These are phyloP conservation scores for Clarireedia paspali DNA, from an alignment of 2,329 filamentous ascomycete species.

Conservation along the genomic window DNA sequence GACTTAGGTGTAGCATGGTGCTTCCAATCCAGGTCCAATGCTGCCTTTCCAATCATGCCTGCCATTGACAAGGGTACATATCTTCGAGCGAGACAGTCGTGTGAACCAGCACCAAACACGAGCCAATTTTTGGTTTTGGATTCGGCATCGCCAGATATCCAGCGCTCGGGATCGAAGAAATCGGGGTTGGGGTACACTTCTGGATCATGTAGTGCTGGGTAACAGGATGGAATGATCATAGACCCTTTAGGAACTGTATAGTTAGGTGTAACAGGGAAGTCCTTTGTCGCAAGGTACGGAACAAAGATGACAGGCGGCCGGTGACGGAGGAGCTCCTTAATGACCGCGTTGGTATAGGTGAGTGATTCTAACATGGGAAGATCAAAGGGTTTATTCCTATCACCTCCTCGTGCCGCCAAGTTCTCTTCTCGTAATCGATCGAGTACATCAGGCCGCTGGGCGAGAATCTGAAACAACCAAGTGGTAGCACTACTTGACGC, in stretches of 20 bases:
- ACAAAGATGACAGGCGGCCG: constrained; percentile 47
- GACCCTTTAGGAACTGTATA: constrained; percentile 44
- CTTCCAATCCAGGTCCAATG: constrained; percentile 30
- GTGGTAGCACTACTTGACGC: constrained; percentile 46
- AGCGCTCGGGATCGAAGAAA: constrained; percentile 40
- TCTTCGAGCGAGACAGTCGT: constrained; percentile 41
- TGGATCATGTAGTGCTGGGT: constrained; percentile 43
- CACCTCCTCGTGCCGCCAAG: constrained; percentile 35
- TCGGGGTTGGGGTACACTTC: constrained; percentile 30
- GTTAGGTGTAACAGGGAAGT: constrained; percentile 38
- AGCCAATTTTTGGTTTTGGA: constrained; percentile 46
- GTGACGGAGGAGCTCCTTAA: constrained; percentile 46
- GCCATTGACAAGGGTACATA: constrained; percentile 45
- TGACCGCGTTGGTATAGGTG: constrained; percentile 43
- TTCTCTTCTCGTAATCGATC: constrained; percentile 40
- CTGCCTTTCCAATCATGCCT: constrained; percentile 45
- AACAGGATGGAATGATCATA: constrained; percentile 44
- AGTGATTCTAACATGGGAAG: constrained; percentile 41
- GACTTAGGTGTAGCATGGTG: no score
- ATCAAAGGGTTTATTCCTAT: constrained; percentile 34
- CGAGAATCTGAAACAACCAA: constrained; percentile 45
- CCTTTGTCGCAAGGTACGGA: constrained; percentile 41
- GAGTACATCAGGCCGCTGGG: constrained; percentile 42
- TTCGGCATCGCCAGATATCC: constrained; percentile 44
- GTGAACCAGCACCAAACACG: constrained; percentile 43